Evolutionary conservation across 208 protist genomes (phyloP).

Genomic region (Novymonas esmeraldas): DNA sequence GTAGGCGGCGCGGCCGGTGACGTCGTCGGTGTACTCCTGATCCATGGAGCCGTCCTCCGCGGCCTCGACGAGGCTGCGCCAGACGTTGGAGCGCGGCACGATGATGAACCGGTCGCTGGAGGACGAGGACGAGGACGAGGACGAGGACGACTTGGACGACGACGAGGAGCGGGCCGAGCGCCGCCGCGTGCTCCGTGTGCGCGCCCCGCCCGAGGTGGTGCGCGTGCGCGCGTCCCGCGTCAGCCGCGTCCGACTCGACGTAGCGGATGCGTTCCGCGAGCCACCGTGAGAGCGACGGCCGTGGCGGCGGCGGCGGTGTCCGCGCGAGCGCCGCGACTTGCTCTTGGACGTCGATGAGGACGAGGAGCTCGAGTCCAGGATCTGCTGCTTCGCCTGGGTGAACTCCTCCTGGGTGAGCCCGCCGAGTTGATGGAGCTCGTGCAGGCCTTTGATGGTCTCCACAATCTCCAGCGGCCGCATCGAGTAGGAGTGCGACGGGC

Average conservation of each 20-base stretch:
- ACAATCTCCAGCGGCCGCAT: conserved; percentile 53
- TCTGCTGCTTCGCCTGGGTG: conserved; percentile 71
- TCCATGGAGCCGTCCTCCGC: conserved; percentile 16
- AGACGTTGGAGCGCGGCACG: conserved; percentile 70
- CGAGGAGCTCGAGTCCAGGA: conserved; percentile 44
- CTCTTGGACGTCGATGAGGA: conserved; percentile 8
- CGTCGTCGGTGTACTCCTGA: conserved; percentile 10
- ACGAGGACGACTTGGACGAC: conserved; percentile 32
- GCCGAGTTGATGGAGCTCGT: conserved; percentile 68
- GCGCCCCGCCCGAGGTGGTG: background rate
- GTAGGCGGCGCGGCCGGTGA: background rate
- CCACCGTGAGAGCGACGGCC: conserved; percentile 1
- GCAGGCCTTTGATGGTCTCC: conserved; percentile 65
- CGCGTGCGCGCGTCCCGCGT: background rate
- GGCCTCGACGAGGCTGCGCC: conserved; percentile 52
- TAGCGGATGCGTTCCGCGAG: background rate
- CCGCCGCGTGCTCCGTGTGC: conserved; percentile 13
- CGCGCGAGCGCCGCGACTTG: conserved; percentile 11
- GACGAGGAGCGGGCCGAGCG: conserved; percentile 24
- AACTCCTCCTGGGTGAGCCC: conserved; percentile 79
- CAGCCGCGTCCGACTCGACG: background rate
- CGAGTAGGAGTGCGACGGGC: conserved; percentile 15
- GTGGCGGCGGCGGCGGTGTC: background rate
- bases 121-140: conserved; percentile 35
- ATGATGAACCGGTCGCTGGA: conserved; percentile 59